Base-by-base conservation (phyloP, 441 rosid genomes). In the Viola pubescens region DNA sequence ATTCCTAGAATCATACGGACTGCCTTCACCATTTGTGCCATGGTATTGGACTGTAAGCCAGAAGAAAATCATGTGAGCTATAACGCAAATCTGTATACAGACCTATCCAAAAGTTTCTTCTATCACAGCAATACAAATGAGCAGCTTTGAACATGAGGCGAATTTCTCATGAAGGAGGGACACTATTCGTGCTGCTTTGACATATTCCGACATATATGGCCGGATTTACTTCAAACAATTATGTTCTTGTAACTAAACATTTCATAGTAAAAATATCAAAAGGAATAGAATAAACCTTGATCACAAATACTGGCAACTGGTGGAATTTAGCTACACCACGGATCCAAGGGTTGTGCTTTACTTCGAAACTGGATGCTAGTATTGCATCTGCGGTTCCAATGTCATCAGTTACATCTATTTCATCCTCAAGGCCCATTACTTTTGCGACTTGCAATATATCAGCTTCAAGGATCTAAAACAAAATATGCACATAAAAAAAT, bases 1-100 rank as follows among this genome's bases (percentile, higher is more conserved):
- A 79, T 80, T 62, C 87, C 85, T 46, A 89, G 90, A 70, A 92
- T 84, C 84, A 82, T 80, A 5, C 94, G 88, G 58, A 92, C 78
- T 45, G 98, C 97, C 79, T 92, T 92, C 60, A 89, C 97, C 94
- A 89, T 85, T 74, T 89, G 95, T 13, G 95, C 97, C 97, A 89
- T 84, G 16, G 97, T 85, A 75, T 81, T 87, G 55, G 90, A 85
- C 98, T 92, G 86, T 75, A 71, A 67, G 41, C 55, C 12, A 44
- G 65, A 41, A 45, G 38, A 71, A 44, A 6, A 48, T 58, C 48
- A 47, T 9, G 60, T 52, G 37, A 54, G 41, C 58, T 48, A 54
- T 10, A 55, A 10, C n/a, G 46, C 42, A 34, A 12, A n/a, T 0
- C 9, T 42, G 19, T 3, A 5, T 67, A 57, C 10, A 4, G 41